phyloP scores from a whole-genome alignment of 176 grass and related monocot genomes.

The Carex parvula region DNA sequence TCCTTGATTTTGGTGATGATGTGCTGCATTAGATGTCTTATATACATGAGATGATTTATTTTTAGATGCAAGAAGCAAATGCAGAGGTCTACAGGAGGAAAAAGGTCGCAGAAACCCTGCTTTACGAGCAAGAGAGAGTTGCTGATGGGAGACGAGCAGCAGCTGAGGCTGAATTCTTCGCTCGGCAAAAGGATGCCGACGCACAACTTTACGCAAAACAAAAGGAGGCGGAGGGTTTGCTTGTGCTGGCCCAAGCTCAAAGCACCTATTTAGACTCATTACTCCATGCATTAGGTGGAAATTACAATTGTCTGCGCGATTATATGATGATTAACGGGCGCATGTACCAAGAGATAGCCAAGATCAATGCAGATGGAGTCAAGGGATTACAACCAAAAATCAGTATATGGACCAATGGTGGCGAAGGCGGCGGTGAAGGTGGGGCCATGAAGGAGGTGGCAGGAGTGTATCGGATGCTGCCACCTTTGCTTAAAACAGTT shows the following conservation, averaged over 20 bases:
- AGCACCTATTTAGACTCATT: conserved; percentile 49
- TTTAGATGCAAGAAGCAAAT: conserved; percentile 60
- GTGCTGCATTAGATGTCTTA: background rate
- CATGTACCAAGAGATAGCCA: conserved; percentile 71
- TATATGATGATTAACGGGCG: conserved; percentile 68
- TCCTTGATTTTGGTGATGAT: background rate
- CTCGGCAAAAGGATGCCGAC: conserved; percentile 40
- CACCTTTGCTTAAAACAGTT: conserved; percentile 63
- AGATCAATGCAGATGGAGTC: conserved; percentile 67
- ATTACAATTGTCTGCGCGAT: conserved; percentile 56
- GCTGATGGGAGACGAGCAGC: conserved; percentile 34
- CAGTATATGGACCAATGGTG: conserved; percentile 53
- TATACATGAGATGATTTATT: background rate
- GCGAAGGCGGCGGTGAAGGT: background rate
- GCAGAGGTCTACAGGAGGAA: conserved; percentile 63
- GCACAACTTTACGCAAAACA: conserved; percentile 64
- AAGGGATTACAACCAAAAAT: conserved; percentile 76
- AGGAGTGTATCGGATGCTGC: conserved; percentile 64
- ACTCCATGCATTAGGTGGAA: conserved; percentile 51
- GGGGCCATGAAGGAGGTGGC: conserved; percentile 73
- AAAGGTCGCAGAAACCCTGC: conserved; percentile 51
- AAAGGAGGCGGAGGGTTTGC: conserved; percentile 60
- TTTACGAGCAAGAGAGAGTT: conserved; percentile 51
- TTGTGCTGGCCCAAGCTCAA: conserved; percentile 48
- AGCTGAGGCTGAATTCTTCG: conserved; percentile 53